A percentile compares a stretch with the other conserved stretches of the same genome.
phyloP scores from a whole-genome alignment of 805 yeast genomes.

The Saccharomyces jurei region DNA sequence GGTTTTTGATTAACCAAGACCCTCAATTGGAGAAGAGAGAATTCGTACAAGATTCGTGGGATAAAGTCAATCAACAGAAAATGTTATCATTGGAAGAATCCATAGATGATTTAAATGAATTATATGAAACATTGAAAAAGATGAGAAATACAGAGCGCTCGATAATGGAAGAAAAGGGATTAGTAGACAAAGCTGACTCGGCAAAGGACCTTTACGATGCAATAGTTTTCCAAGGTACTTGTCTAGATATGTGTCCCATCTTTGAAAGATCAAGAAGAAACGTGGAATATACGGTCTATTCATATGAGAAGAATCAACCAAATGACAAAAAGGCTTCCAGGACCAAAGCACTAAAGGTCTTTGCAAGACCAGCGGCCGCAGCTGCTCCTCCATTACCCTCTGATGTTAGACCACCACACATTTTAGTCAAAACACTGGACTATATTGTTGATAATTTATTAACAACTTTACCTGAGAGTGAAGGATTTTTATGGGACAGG shows the following conservation, averaged over 20 bases:
- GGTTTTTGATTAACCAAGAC: conserved; percentile 32
- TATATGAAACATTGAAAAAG: conserved; percentile 67
- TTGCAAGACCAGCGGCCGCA: conserved; percentile 95
- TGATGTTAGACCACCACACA: conserved; percentile 88
- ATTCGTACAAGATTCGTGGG: conserved; percentile 53
- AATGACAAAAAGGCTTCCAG: conserved; percentile 49
- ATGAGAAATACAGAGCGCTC: conserved; percentile 69
- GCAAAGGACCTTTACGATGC: conserved; percentile 84
- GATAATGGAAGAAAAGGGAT: conserved; percentile 69
- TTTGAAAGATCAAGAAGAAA: conserved; percentile 85
- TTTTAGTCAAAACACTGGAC: conserved; percentile 57
- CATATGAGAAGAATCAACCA: conserved; percentile 59
- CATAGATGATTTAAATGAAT: conserved; percentile 54
- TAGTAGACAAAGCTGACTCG: conserved; percentile 81
- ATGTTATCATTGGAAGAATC: conserved; percentile 46
- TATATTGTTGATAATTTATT: conserved; percentile 61
- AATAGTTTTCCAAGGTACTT: conserved; percentile 77
- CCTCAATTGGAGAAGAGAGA: conserved; percentile 29
- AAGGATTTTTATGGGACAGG: conserved; percentile 92
- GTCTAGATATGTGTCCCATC: conserved; percentile 90
- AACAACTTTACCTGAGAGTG: conserved; percentile 69
- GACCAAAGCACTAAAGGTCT: conserved; percentile 72
- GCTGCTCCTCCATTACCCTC: conserved; percentile 97
- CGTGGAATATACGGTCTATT: conserved; percentile 77
- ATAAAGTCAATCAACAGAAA: conserved; percentile 56